These are phyloP conservation scores for Termitomyces sp. DNA, from an alignment of 768 basidiomycete species.

Conservation along the genomic window DNA sequence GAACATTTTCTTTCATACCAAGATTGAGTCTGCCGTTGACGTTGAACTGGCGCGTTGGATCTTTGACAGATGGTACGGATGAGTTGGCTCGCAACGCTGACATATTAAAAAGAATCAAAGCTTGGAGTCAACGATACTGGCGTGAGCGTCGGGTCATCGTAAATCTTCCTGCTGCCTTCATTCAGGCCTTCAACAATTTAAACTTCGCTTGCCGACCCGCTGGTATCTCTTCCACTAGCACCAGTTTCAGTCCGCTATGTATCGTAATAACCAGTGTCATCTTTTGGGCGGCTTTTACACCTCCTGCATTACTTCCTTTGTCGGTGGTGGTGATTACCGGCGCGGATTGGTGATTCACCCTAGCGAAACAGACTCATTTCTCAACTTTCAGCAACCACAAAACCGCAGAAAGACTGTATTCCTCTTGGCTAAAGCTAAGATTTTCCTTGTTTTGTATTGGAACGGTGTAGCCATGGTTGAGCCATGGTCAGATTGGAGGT, in stretches of 20 bases:
- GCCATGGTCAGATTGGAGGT: background rate
- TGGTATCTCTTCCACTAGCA: too few relatives aligned
- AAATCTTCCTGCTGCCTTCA: slow-evolving; percentile 2
- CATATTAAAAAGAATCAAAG: slow-evolving; percentile 13
- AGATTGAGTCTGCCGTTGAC: background rate
- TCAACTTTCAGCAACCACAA: background rate
- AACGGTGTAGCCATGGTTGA: background rate
- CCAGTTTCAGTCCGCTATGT: slow-evolving; percentile 8
- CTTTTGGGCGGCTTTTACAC: slow-evolving; percentile 12
- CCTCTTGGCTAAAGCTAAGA: background rate
- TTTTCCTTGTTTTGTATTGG: background rate
- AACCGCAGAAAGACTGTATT: background rate
- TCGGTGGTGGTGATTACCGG: too few relatives aligned
- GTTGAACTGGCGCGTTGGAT: slow-evolving; percentile 17
- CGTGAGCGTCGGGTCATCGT: slow-evolving; percentile 14
- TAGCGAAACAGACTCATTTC: background rate
- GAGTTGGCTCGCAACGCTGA: slow-evolving; percentile 16
- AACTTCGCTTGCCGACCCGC: background rate
- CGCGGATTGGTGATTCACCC: slow-evolving; percentile 6
- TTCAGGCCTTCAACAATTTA: background rate
- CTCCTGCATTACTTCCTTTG: slow-evolving; percentile 11
- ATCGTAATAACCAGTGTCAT: slow-evolving; percentile 10
- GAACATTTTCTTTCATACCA: background rate
- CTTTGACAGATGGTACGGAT: slow-evolving; percentile 12
- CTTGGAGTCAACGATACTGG: slow-evolving; percentile 16